phyloP scores from a whole-genome alignment of 2,329 filamentous ascomycete genomes.

The Penicillium brasilianum region DNA sequence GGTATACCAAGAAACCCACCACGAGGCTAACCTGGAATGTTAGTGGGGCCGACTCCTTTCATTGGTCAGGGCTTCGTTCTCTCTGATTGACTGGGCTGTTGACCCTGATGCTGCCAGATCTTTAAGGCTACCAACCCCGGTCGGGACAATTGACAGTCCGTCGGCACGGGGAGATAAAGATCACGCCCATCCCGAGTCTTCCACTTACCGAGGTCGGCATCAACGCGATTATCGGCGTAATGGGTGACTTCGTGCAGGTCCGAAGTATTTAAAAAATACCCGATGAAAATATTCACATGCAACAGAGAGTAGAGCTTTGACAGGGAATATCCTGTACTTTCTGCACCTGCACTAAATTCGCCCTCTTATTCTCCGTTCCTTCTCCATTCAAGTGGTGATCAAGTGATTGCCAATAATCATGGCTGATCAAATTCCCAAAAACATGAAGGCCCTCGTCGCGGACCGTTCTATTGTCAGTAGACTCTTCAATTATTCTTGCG shows the following conservation, averaged over 20 bases:
- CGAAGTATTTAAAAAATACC: conserved; percentile 9
- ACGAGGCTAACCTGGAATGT: background rate
- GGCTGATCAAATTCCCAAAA: conserved; percentile 10
- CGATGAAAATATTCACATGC: conserved; percentile 12
- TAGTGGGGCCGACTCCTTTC: background rate
- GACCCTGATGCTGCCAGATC: background rate
- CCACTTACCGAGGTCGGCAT: conserved; percentile 13
- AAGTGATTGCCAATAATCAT: background rate
- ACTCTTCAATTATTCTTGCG: conserved; percentile 11
- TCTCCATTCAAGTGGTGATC: background rate
- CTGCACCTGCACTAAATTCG: background rate
- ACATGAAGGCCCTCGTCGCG: conserved; percentile 18
- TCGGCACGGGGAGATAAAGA: conserved; percentile 7
- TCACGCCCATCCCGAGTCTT: conserved; percentile 11
- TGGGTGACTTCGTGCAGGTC: background rate
- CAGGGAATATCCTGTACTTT: background rate
- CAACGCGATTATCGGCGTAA: conserved; percentile 14
- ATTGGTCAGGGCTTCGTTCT: background rate
- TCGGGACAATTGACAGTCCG: conserved; percentile 9
- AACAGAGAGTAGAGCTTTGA: background rate
- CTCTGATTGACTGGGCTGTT: background rate
- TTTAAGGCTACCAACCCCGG: background rate
- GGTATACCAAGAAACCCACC: background rate
- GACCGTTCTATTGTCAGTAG: conserved; percentile 15
- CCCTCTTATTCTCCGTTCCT: background rate